These are phyloP conservation scores for Lathyrus aphaca DNA, from an alignment of 306 rosid genomes.

Conservation along the genomic window DNA sequence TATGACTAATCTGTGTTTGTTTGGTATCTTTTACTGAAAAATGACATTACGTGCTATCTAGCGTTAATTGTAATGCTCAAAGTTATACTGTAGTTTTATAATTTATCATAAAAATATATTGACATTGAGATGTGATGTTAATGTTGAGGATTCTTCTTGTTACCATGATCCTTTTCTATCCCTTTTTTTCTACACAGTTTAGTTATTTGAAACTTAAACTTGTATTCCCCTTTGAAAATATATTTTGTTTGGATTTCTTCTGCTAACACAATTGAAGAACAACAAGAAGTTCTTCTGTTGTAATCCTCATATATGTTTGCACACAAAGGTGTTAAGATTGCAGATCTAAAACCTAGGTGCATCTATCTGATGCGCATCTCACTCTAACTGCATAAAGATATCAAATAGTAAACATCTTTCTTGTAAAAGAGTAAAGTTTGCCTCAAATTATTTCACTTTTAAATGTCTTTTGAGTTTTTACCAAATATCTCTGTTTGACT, in stretches of 20 bases:
- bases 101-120: constrained; percentile 6
- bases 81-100: constrained; percentile 16
- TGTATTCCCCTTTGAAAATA: constrained; percentile 8
- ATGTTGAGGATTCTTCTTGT: constrained; percentile 23
- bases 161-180: constrained; percentile 15
- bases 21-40: constrained; percentile 27
- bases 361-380: neutral
- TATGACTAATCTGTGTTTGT: constrained; percentile 22
- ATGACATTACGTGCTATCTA: constrained; percentile 8
- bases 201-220: constrained; percentile 19
- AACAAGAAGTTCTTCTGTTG: constrained; percentile 16
- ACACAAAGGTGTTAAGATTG: constrained; percentile 14
- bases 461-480: constrained; percentile 1
- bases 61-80: constrained; percentile 5
- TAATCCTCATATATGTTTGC: constrained; percentile 23
- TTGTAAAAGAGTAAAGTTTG: constrained; percentile 23
- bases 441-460: constrained; percentile 1
- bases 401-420: constrained; percentile 3
- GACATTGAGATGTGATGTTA: neutral
- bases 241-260: constrained; percentile 29
- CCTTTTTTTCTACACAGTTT: constrained; percentile 26
- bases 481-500: constrained; percentile 28
- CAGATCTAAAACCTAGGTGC: constrained; percentile 1
- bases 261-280: constrained; percentile 8
- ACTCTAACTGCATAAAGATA: neutral